Evolutionary conservation across 371 early-diverging fungal species (phyloP).

Genomic region (Mucor circinelloides): DNA sequence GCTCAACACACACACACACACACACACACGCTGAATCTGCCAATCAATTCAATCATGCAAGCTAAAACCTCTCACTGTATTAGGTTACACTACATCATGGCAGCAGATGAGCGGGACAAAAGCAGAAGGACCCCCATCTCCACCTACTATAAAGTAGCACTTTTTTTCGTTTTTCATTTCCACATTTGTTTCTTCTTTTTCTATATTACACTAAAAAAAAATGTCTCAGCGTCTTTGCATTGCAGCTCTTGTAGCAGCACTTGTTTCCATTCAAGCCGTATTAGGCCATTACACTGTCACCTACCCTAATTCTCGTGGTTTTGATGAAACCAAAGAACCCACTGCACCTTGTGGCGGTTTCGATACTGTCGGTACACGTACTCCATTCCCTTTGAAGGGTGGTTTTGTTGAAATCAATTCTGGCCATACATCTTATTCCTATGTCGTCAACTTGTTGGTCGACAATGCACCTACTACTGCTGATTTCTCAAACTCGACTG

Average conservation of each 20-base stretch:
- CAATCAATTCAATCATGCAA: not conserved
- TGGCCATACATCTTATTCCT: slow-evolving; percentile 45
- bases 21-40: not conserved
- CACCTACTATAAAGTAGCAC: not conserved
- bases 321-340: slow-evolving; percentile 49
- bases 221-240: not conserved
- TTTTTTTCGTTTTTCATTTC: not conserved
- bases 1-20: not conserved
- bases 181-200: not conserved
- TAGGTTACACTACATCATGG: not conserved
- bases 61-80: slow-evolving; percentile 7
- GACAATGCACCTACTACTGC: slow-evolving; percentile 45
- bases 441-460: slow-evolving; percentile 47
- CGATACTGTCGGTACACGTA: slow-evolving; percentile 36
- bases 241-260: not conserved
- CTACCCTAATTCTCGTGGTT: slow-evolving; percentile 60
- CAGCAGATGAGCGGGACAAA: not conserved
- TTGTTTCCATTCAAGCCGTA: slow-evolving; percentile 13
- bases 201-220: not conserved
- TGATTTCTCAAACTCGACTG: slow-evolving; percentile 24
- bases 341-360: slow-evolving; percentile 59
- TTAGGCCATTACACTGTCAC: slow-evolving; percentile 53
- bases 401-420: slow-evolving; percentile 58
- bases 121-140: not conserved
- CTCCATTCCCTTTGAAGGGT: slow-evolving; percentile 48